A percentile compares a stretch with the other conserved stretches of the same genome.
Conservation (phyloP, 2,329 filamentous ascomycete genomes). For the Xylaria sp. region DNA sequence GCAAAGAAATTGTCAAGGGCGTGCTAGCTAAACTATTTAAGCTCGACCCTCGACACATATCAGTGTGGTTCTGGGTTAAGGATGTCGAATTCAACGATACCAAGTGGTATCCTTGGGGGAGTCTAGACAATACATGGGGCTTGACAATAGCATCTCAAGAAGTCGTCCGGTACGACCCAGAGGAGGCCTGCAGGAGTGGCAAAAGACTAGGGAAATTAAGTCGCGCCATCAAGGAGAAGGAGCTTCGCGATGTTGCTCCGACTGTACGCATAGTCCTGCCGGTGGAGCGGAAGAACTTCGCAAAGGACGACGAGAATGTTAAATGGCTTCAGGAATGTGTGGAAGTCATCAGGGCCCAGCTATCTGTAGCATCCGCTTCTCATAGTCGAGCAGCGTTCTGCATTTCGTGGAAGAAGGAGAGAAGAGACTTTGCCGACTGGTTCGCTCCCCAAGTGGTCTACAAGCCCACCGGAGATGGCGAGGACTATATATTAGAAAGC, state of each 20-base stretch:
- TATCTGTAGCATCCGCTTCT: conserved; percentile 7
- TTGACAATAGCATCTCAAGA: conserved; percentile 25
- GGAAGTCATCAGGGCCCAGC: conserved; percentile 21
- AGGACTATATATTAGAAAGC: conserved; percentile 17
- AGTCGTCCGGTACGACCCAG: conserved; percentile 25
- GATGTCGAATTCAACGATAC: conserved; percentile 25
- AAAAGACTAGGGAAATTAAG: not conserved
- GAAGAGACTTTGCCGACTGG: conserved; percentile 32
- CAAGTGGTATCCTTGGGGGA: conserved; percentile 35
- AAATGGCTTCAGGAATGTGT: conserved; percentile 30
- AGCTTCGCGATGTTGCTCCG: conserved; percentile 32
- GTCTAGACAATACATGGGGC: conserved; percentile 31
- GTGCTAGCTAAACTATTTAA: conserved; percentile 22
- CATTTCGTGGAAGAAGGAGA: conserved; percentile 33
- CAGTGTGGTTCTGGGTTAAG: conserved; percentile 28
- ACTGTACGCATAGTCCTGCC: conserved; percentile 29
- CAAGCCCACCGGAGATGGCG: conserved; percentile 24
- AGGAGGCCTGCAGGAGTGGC: conserved; percentile 16
- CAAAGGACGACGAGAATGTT: conserved; percentile 28
- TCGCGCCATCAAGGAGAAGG: conserved; percentile 20
- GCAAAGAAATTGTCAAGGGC: conserved; percentile 27
- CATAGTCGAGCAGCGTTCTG: conserved; percentile 31
- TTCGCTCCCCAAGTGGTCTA: conserved; percentile 29
- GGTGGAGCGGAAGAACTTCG: conserved; percentile 24
- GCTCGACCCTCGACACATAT: conserved; percentile 26